phyloP scores from a whole-genome alignment of 352 stramenopile species.

The Phytophthora boehmeriae region DNA sequence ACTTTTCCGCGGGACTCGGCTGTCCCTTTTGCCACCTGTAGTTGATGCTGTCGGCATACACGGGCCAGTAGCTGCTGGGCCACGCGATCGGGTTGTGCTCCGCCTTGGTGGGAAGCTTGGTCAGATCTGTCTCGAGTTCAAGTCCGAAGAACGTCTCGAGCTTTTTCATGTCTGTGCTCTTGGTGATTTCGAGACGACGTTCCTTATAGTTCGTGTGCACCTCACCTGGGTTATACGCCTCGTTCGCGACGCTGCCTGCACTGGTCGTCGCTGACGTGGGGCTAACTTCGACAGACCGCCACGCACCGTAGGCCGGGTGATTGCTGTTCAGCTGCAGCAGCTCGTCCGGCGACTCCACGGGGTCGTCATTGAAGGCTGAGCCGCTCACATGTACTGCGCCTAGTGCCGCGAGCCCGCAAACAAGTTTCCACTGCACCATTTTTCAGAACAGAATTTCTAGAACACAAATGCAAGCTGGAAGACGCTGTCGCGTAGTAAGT shows the following conservation, averaged over 20 bases:
- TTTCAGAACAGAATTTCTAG: background rate
- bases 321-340: conserved; percentile 37
- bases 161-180: conserved; percentile 49
- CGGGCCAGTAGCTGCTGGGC: conserved; percentile 75
- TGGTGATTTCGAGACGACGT: conserved; percentile 44
- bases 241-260: conserved; percentile 11
- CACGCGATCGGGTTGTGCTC: conserved; percentile 56
- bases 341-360: conserved; percentile 25
- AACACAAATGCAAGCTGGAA: background rate
- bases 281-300: background rate
- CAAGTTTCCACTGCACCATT: conserved; percentile 40
- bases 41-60: conserved; percentile 70
- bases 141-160: conserved; percentile 55
- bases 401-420: conserved; percentile 29
- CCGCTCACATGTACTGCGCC: conserved; percentile 19
- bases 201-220: conserved; percentile 5
- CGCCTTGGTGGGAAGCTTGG: conserved; percentile 51
- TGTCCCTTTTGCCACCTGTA: conserved; percentile 46
- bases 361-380: conserved; percentile 31
- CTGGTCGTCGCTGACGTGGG: conserved; percentile 33
- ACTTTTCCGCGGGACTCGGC: conserved; percentile 56
- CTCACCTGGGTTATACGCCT: conserved; percentile 15
- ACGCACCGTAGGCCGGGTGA: conserved; percentile 37
- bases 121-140: conserved; percentile 55
- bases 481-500: conserved; percentile 3